Evolutionary conservation across 768 basidiomycete genomes (phyloP), one percentile per base, ranked within the genome.

Genomic region (Bullera alba): DNA sequence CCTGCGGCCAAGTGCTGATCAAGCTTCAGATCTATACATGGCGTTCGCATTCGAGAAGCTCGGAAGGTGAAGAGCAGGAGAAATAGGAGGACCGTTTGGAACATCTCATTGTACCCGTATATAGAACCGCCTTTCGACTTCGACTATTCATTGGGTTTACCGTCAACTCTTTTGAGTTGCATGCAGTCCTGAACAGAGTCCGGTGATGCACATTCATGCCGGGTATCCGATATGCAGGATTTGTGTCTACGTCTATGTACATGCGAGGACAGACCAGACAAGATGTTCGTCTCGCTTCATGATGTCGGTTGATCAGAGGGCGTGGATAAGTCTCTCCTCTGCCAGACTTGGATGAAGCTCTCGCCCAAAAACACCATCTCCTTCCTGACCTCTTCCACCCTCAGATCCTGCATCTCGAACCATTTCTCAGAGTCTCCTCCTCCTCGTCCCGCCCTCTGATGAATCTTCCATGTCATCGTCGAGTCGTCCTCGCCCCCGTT

Each of bases 281-380:
- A n/a, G n/a, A n/a, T n/a, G n/a, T n/a, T n/a, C n/a, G n/a, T n/a
- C n/a, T n/a, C n/a, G n/a, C n/a, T n/a, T n/a, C n/a, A n/a, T n/a
- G n/a, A n/a, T n/a, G n/a, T n/a, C n/a, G n/a, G n/a, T n/a, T n/a
- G n/a, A n/a, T n/a, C 19, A 8, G 37, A 12, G 17, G 49, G 54
- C 22, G 54, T 55, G 19, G 54, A 55, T 10, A 71, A 45, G 59
- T 69, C 70, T 53, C 71, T 47, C 42, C 71, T 53, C 48, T 72
- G 65, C 71, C 71, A 72, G 15, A 72, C 91, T 80, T 99, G 95
- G 44, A 99, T 76, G 27, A 93, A 85, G n/a, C 86, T 88, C 72
- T 97, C 95, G 23, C 92, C 93, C 29, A 99, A 76, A 70, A 95
- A 91, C 47, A 99, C 93, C 88, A 99, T 91, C 68, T 95, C 90